phyloP scores from a whole-genome alignment of 1,284 basidiomycete genomes.

The Lentinula novae-zelandiae region DNA sequence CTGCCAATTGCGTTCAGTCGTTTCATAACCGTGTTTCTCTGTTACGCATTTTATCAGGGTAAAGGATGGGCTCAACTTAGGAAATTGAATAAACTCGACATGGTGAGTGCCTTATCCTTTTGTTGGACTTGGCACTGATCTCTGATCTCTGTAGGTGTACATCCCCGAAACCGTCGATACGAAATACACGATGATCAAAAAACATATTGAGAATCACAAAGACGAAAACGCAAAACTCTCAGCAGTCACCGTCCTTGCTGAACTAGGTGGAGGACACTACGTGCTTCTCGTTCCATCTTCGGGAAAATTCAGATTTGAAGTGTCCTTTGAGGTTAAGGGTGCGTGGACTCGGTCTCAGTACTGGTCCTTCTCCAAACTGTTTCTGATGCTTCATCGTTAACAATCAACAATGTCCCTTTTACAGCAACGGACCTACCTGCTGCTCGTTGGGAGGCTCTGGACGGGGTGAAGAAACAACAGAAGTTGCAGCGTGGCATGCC shows the following conservation, averaged over 20 bases:
- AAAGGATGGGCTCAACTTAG: background rate
- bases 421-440: background rate
- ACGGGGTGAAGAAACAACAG: background rate
- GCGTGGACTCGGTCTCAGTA: background rate
- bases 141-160: background rate
- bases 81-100: background rate
- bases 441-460: background rate
- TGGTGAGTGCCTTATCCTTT: background rate
- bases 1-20: background rate
- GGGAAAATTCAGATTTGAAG: background rate
- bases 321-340: background rate
- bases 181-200: background rate
- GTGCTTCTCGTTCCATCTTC: background rate
- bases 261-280: background rate
- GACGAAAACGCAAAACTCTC: background rate
- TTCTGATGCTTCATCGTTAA: too few species aligned
- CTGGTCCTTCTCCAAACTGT: background rate
- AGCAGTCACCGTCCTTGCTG: background rate
- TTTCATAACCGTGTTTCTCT: background rate
- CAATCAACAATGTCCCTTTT: background rate
- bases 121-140: background rate
- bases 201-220: background rate
- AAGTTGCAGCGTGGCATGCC: too few species aligned
- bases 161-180: background rate
- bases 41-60: background rate